phyloP scores from a whole-genome alignment of 2,329 filamentous ascomycete species.

The Aureobasidium sp. region DNA sequence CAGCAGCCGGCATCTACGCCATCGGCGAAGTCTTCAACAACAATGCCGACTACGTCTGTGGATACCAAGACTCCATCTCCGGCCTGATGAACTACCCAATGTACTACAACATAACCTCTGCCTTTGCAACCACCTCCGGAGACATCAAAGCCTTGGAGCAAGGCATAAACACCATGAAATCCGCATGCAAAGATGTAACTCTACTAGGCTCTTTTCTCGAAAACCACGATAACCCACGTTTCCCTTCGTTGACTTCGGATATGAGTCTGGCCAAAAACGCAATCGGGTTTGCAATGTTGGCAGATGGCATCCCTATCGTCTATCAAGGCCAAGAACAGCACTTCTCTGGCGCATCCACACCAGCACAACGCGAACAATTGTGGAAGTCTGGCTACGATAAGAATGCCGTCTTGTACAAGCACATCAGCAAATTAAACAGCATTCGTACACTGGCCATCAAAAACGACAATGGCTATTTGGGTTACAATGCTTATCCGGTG shows the following conservation, averaged over 20 bases:
- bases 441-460: slow-evolving; percentile 36
- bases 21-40: slow-evolving; percentile 38
- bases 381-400: slow-evolving; percentile 35
- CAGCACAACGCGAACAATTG: slow-evolving; percentile 30
- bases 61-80: slow-evolving; percentile 33
- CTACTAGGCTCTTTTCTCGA: slow-evolving; percentile 33
- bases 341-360: slow-evolving; percentile 28
- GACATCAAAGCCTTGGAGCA: slow-evolving; percentile 32
- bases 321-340: slow-evolving; percentile 38
- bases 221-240: slow-evolving; percentile 35
- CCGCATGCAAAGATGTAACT: slow-evolving; percentile 31
- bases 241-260: slow-evolving; percentile 31
- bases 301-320: slow-evolving; percentile 36
- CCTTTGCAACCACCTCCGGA: slow-evolving; percentile 29
- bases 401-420: slow-evolving; percentile 32
- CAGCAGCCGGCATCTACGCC: slow-evolving; percentile 28
- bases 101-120: slow-evolving; percentile 31
- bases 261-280: slow-evolving; percentile 32
- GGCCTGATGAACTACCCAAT: slow-evolving; percentile 40
- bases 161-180: slow-evolving; percentile 26
- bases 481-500: slow-evolving; percentile 35
- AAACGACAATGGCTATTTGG: slow-evolving; percentile 33
- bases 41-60: slow-evolving; percentile 29
- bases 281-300: slow-evolving; percentile 31
- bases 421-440: slow-evolving; percentile 32